Percentiles rank a stretch among this genome's conserved stretches.
These are phyloP conservation scores for Diutina rugosa DNA, from an alignment of 1,139 yeast species.

Conservation along the genomic window DNA sequence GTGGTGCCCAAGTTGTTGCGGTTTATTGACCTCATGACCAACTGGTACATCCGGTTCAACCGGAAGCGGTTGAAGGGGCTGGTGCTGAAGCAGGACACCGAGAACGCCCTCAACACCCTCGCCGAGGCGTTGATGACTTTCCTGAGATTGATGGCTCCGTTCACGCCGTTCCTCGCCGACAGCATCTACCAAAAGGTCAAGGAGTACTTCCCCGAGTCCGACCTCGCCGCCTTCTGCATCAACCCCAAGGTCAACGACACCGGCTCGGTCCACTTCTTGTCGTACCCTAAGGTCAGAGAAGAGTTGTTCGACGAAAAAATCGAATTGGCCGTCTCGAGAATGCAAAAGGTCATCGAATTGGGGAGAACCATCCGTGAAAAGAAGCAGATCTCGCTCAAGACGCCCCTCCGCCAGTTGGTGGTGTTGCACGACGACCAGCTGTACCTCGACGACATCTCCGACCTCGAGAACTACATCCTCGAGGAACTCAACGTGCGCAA, in stretches of 20 bases:
- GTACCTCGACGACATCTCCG: constrained; percentile 68
- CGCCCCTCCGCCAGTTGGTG: constrained; percentile 82
- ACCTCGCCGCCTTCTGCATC: constrained; percentile 29
- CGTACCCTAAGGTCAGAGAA: constrained; percentile 76
- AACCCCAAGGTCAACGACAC: constrained; percentile 33
- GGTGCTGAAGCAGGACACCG: constrained; percentile 72
- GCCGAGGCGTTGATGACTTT: constrained; percentile 82
- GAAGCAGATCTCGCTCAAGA: constrained; percentile 85
- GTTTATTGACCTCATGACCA: constrained; percentile 89
- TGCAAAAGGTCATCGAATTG: constrained; percentile 94
- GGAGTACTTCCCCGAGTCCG: constrained; percentile 42
- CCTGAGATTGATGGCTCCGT: constrained; percentile 96
- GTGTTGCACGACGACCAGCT: constrained; percentile 69
- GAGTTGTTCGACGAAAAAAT: constrained; percentile 70
- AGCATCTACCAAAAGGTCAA: constrained; percentile 71
- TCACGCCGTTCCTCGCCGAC: constrained; percentile 93
- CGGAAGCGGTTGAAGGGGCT: constrained; percentile 97
- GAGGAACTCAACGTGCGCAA: constrained; percentile 93
- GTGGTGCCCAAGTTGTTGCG: constrained; percentile 87
- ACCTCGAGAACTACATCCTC: constrained; percentile 63
- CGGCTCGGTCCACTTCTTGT: constrained; percentile 86
- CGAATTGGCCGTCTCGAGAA: constrained; percentile 79
- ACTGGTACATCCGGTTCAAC: constrained; percentile 98
- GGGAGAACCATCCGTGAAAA: constrained; percentile 97
- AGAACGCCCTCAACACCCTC: constrained; percentile 78